phyloP scores from a whole-genome alignment of 208 protist species.

The Acanthamoeba sp. region DNA sequence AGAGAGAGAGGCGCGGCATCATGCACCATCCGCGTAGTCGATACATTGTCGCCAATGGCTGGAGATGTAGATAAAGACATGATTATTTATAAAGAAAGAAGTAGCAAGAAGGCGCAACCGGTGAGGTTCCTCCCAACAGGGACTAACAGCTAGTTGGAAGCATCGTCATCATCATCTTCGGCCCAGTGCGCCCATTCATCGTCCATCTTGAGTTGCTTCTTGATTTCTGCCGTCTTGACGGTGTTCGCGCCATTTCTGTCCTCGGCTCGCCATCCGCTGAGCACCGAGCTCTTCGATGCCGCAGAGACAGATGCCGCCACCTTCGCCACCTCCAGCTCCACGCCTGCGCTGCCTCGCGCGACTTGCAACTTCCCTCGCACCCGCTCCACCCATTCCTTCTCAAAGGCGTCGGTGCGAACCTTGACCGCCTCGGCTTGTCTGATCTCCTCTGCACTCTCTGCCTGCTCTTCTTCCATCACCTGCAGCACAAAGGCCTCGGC shows the following conservation, averaged over 20 bases:
- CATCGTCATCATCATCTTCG: not conserved
- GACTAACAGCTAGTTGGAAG: not conserved
- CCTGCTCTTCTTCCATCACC: not conserved
- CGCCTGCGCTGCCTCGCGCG: no score
- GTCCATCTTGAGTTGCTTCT: not conserved
- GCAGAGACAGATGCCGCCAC: no score
- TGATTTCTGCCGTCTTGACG: not conserved
- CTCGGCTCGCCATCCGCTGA: not conserved
- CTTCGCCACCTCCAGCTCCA: not conserved
- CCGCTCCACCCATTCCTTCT: not conserved
- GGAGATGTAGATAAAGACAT: no score
- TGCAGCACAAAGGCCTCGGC: not conserved
- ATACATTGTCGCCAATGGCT: no score
- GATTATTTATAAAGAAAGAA: not conserved
- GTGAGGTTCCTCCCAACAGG: not conserved
- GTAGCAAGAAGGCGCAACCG: not conserved
- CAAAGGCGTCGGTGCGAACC: not conserved
- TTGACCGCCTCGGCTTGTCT: not conserved
- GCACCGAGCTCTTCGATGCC: not conserved
- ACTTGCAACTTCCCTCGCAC: not conserved
- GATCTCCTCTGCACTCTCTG: not conserved
- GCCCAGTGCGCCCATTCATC: constrained; percentile 20
- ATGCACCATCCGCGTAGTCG: no score
- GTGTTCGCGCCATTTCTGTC: not conserved
- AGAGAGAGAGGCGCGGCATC: no score